Evolutionary conservation across 495 filamentous ascomycete species (phyloP), one percentile per base, ranked within the genome.

Genomic region (Talaromyces stipitatus): DNA sequence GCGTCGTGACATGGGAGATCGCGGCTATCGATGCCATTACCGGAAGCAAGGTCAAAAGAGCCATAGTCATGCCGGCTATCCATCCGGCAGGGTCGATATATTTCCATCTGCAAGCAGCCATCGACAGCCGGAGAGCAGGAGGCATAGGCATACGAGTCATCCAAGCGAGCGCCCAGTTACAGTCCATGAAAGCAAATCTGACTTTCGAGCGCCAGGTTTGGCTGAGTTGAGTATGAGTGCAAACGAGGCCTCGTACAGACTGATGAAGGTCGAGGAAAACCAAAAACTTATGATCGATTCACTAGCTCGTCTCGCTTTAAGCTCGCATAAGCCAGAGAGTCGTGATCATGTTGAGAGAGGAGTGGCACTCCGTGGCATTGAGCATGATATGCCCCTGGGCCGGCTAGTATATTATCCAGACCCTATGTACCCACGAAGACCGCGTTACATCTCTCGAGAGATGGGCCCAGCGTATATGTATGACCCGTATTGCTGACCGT

Each of bases 371-470:
- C 51, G 29, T 36, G 51, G 51, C 27, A 36, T 33, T 6, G 51
- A 54, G 20, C 18, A n/a, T 33, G 51, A 38, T 7, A 41, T 54
- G 23, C 28, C 38, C 7, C 28, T 12, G 22, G 30, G 6, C 4
- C 29, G 29, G 10, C 32, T 12, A 5, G 22, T 54, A 1, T 38
- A 33, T 6, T 38, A 38, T 11, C 11, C 11, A 18, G 29, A 33
- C 51, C 51, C 28, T 33, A 14, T 26, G 32, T 36, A 24, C 18
- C 30, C 24, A 14, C 24, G 22, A n/a, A 54, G 51, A 33, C n/a
- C n/a, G n/a, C 51, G 29, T n/a, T 54, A 54, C 22, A 11, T 54
- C 11, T 24, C 48, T 51, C 48, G 48, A 30, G 43, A 38, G 33
- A 18, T 38, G 33, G n/a, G n/a, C n/a, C 33, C 33, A 16, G n/a